Percentiles rank a stretch among this genome's conserved stretches.
phyloP scores from a whole-genome alignment of 2,329 filamentous ascomycete genomes.

The Xylariaceae sp. region DNA sequence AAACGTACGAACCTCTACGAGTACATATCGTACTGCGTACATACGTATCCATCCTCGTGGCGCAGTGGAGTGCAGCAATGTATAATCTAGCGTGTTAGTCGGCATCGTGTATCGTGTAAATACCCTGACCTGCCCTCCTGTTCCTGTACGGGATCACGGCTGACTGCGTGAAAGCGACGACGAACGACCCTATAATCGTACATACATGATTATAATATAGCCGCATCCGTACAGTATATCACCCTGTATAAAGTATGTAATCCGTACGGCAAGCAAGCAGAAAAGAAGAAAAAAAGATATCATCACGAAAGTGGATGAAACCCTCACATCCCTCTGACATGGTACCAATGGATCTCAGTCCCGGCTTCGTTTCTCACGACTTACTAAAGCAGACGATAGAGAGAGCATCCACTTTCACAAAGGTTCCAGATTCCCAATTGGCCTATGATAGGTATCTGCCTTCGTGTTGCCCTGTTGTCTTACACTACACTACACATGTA shows the following conservation, averaged over 20 bases:
- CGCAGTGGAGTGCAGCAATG: conserved; percentile 14
- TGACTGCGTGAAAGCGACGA: no score
- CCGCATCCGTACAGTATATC: no score
- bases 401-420: conserved; percentile 7
- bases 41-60: not conserved
- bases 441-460: conserved; percentile 13
- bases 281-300: no score
- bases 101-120: not conserved
- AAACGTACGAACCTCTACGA: not conserved
- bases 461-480: conserved; percentile 5
- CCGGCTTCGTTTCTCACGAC: not conserved
- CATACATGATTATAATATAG: no score
- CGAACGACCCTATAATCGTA: no score
- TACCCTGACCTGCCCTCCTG: no score
- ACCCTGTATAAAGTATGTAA: no score
- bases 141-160: no score
- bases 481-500: not conserved
- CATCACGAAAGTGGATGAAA: not conserved
- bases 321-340: not conserved
- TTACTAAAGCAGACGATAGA: not conserved
- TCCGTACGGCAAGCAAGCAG: not conserved
- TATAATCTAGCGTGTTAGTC: not conserved
- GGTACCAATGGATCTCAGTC: not conserved
- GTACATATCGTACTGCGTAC: not conserved
- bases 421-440: conserved; percentile 16